A percentile compares a stretch with the other conserved stretches of the same genome.
Conservation (phyloP, 2,329 filamentous ascomycete species). For the Didymella glomerata region DNA sequence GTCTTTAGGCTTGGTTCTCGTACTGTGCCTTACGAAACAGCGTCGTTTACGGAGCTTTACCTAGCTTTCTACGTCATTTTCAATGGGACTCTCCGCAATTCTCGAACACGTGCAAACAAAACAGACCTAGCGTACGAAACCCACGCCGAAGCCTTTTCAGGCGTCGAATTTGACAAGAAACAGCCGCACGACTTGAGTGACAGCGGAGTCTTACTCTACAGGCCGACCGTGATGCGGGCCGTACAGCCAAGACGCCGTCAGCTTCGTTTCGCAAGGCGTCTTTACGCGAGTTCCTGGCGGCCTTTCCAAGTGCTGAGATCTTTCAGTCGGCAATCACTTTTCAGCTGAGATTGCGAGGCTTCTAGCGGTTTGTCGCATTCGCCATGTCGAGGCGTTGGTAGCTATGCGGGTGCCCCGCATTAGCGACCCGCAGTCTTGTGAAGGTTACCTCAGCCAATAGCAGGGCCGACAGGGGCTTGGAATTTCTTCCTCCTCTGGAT, state of each 20-base stretch:
- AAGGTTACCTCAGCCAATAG: not conserved
- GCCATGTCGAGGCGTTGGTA: not conserved
- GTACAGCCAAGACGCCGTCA: not conserved
- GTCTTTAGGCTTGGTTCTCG: not conserved
- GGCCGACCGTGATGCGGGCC: not conserved
- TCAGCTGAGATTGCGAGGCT: not conserved
- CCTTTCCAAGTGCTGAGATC: not conserved
- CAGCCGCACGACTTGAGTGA: not conserved
- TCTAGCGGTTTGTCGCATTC: not conserved
- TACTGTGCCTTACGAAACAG: not conserved
- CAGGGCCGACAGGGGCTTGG: not conserved
- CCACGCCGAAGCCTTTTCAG: not conserved
- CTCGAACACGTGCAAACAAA: not conserved
- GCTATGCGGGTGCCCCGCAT: not conserved
- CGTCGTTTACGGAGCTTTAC: not conserved
- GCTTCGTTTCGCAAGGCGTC: not conserved
- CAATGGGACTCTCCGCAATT: slow-evolving; percentile 1
- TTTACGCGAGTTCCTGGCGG: not conserved
- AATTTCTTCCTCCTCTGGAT: not conserved
- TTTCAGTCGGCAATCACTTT: not conserved
- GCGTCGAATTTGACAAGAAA: not conserved
- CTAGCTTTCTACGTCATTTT: not conserved
- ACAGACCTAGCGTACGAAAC: not conserved
- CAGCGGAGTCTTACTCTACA: not conserved
- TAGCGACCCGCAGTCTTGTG: not conserved